Percentiles rank a stretch among this genome's conserved stretches.
phyloP scores from a whole-genome alignment of 148 eudicot species.

The Limonium bicolor region DNA sequence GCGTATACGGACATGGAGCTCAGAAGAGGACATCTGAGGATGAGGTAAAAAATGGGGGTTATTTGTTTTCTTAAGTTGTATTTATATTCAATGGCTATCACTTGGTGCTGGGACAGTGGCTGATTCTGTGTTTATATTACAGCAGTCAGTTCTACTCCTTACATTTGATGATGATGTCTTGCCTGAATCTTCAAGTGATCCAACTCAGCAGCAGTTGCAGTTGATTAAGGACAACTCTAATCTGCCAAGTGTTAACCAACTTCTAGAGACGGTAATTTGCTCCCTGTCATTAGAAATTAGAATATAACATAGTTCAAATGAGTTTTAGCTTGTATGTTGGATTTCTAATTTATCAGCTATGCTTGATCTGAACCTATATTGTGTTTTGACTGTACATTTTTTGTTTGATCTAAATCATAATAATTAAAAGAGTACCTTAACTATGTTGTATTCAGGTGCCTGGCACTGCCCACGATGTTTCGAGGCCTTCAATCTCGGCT shows the following conservation, averaged over 20 bases:
- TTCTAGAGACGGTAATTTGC: constrained; percentile 70
- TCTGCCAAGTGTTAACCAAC: constrained; percentile 65
- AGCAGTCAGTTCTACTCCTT: constrained; percentile 35
- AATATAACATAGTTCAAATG: background rate
- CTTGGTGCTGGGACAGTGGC: background rate
- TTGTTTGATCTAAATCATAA: too few relatives aligned
- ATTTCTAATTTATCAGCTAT: background rate
- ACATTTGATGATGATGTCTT: constrained; percentile 33
- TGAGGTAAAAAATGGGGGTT: constrained; percentile 62
- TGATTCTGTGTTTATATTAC: constrained; percentile 2
- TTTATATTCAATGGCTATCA: background rate
- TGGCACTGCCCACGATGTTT: constrained; percentile 76
- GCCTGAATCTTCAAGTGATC: constrained; percentile 18
- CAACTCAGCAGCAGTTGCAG: constrained; percentile 22
- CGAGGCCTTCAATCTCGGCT: constrained; percentile 59
- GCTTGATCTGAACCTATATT: too few relatives aligned
- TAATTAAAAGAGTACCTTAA: too few relatives aligned
- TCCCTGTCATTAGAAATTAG: background rate
- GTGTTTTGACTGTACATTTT: too few relatives aligned
- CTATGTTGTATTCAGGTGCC: constrained; percentile 32
- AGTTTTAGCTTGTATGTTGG: background rate
- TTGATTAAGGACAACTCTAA: constrained; percentile 21
- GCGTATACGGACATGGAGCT: constrained; percentile 16
- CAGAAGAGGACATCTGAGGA: constrained; percentile 26
- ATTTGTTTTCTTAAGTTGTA: background rate